Percentiles rank a stretch among this genome's conserved stretches.
These are phyloP conservation scores for Mycena rebaudengoi DNA, from an alignment of 768 basidiomycete genomes.

Conservation along the genomic window DNA sequence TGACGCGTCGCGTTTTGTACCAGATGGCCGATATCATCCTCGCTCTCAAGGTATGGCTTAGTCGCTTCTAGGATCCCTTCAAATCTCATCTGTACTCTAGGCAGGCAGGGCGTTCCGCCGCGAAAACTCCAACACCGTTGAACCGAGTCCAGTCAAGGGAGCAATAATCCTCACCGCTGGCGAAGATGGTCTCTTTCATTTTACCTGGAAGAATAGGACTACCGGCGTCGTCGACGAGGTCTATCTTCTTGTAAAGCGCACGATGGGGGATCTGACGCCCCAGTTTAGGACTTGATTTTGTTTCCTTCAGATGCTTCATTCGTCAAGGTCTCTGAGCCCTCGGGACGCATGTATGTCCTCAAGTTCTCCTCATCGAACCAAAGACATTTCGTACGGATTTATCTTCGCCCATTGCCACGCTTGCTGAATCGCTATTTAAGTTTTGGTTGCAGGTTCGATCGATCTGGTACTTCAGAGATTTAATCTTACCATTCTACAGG, in stretches of 20 bases:
- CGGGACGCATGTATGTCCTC: conserved; percentile 84
- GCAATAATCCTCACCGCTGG: conserved; percentile 72
- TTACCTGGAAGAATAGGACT: conserved; percentile 80
- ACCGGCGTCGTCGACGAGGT: conserved; percentile 73
- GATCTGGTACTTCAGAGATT: neutral
- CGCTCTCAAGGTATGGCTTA: conserved; percentile 67
- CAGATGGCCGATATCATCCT: conserved; percentile 54
- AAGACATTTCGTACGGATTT: conserved; percentile 81
- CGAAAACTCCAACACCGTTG: conserved; percentile 71
- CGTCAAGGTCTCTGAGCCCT: conserved; percentile 73
- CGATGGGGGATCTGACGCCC: neutral
- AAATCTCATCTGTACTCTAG: too few species aligned
- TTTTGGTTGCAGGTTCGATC: conserved; percentile 87
- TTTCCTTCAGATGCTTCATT: conserved; percentile 90
- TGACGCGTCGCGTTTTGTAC: conserved; percentile 54
- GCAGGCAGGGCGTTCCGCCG: conserved; percentile 82
- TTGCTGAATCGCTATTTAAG: conserved; percentile 47
- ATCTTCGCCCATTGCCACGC: neutral
- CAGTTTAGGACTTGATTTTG: conserved; percentile 82
- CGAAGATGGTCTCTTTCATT: conserved; percentile 82
- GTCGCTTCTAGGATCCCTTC: too few species aligned
- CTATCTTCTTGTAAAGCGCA: conserved; percentile 18
- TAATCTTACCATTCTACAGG: conserved; percentile 48
- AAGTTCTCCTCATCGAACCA: conserved; percentile 92
- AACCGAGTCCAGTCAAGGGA: conserved; percentile 75